Evolutionary conservation across 176 grass and related monocot species (phyloP).

Genomic region (Olyra latifolia): DNA sequence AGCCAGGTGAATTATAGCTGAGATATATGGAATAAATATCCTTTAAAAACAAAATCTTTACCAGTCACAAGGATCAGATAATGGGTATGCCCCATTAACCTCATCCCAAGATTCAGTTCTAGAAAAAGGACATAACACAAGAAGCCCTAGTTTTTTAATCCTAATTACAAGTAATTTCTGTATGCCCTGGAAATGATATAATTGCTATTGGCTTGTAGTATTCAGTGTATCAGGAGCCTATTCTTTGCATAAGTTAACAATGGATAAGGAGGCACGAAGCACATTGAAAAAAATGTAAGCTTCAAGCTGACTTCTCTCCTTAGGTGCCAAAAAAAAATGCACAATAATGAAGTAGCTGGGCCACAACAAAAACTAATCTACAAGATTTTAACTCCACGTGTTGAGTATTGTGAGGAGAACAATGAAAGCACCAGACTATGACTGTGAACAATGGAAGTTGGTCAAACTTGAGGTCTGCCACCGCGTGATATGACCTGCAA

Average conservation of each 20-base stretch:
- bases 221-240: background rate
- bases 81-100: background rate
- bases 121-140: background rate
- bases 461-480: constrained; percentile 75
- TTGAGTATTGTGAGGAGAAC: no score
- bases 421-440: no score
- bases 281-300: background rate
- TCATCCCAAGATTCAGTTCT: background rate
- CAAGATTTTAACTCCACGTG: no score
- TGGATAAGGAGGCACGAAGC: background rate
- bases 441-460: constrained; percentile 75
- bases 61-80: background rate
- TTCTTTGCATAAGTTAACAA: background rate
- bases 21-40: background rate
- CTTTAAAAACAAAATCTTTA: background rate
- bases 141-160: background rate
- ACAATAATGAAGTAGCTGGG: no score
- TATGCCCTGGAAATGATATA: background rate
- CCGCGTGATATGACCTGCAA: constrained; percentile 69
- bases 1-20: background rate
- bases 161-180: background rate
- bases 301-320: constrained; percentile 27
- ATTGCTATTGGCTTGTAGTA: background rate
- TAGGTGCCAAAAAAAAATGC: no score
- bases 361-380: no score